Evolutionary conservation across 345 rosid genomes (phyloP), one percentile per base, ranked within the genome.

Genomic region (Linum usitatissimum): DNA sequence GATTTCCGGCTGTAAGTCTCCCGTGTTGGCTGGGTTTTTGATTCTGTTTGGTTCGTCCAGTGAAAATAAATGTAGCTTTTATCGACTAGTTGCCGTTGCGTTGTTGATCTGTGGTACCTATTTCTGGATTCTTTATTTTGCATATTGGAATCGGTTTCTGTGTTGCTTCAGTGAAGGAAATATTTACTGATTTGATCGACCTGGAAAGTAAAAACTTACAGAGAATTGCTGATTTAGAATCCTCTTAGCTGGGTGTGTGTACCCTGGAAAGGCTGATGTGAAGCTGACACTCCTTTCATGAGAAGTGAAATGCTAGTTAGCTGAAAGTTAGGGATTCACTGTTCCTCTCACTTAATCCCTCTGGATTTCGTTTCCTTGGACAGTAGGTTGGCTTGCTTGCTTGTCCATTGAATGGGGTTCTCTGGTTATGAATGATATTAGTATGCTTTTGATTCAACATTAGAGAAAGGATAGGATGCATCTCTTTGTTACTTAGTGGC

Each of bases 1-100:
- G 88, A 66, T 86, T 86, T 66, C 92, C 92, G 18, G 86, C 86
- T 45, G 92, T 86, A 71, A 86, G 86, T 70, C 55, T 15, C 19
- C 15, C 21, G 1, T 30, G 13, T 19, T 1, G 1, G 7, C 30
- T 21, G 69, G 30, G 55, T 54, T 62, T 55, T 42, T 55, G 51
- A n/a, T 2, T 55, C 56, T 56, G 7, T 51, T 13, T 17, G 55
- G 53, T 17, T 17, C 15, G 34, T 23, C 1, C 19, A 9, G 55
- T 17, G 28, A 17, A 31, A 30, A n/a, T 0, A 19, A 6, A n/a
- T 42, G 39, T 36, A 19, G 30, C 19, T 49, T 53, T 18, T 36
- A 67, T 60, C 14, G 19, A 60, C 39, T 20, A 17, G 14, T 53
- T 59, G 49, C 6, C 31, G 64, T 31, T 18, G 7, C 48, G 30